Evolutionary conservation across 192 early-diverging fungal species (phyloP).

Genomic region (Umbelopsis isabellina): DNA sequence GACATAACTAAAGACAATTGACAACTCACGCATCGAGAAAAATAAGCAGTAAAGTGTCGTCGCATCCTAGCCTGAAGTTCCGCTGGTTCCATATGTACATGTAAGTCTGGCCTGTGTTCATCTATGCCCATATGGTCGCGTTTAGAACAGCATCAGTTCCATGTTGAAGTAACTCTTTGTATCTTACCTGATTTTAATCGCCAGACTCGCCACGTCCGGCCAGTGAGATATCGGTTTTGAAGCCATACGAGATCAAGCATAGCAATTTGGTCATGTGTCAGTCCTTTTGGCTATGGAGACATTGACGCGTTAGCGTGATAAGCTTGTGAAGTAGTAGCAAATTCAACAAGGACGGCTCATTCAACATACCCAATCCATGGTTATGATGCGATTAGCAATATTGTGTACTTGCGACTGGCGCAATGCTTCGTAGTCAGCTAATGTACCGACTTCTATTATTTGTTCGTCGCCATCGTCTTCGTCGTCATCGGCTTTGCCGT

Average conservation of each 20-base stretch:
- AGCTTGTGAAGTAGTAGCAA: background rate
- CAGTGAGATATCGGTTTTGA: conserved; percentile 13
- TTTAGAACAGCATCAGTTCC: background rate
- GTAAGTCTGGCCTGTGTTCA: conserved; percentile 3
- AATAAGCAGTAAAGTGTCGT: conserved; percentile 4
- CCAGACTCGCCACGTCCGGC: background rate
- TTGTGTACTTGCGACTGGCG: conserved; percentile 17
- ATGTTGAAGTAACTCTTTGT: background rate
- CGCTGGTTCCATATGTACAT: conserved; percentile 19
- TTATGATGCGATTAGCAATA: conserved; percentile 13
- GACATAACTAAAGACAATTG: background rate
- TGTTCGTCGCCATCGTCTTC: conserved; percentile 14
- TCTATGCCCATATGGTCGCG: background rate
- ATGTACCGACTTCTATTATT: background rate
- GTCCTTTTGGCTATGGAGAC: conserved; percentile 8
- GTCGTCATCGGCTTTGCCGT: background rate
- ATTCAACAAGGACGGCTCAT: background rate
- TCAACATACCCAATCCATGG: conserved; percentile 6
- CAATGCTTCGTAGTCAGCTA: conserved; percentile 7
- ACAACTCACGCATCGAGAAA: conserved; percentile 4
- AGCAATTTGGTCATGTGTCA: conserved; percentile 9
- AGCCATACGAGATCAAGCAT: conserved; percentile 15
- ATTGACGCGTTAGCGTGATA: conserved; percentile 10
- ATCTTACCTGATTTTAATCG: conserved; percentile 11
- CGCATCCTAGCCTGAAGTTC: conserved; percentile 10